Conservation (phyloP, 208 protist species). For the Phytomonas sp. region DNA sequence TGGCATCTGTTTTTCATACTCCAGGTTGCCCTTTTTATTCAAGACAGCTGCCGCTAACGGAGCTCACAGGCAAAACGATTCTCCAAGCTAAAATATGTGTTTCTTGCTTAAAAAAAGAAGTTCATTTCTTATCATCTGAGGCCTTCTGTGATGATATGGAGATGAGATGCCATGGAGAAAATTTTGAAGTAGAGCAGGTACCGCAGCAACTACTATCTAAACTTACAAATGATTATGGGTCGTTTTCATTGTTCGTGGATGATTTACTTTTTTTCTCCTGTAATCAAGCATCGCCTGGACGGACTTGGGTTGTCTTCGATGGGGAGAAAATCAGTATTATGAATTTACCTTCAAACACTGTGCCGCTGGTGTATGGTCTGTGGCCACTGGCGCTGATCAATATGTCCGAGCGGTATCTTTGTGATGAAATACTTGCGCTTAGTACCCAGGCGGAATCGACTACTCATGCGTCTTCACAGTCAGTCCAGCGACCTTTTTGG, state of each 20-base stretch:
- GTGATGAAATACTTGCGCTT: conserved; percentile 15
- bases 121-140: conserved; percentile 67
- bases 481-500: conserved; percentile 27
- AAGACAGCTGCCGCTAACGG: conserved; percentile 32
- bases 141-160: conserved; percentile 58
- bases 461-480: conserved; percentile 2
- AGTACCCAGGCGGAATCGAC: not conserved
- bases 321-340: conserved; percentile 22
- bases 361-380: conserved; percentile 51
- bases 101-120: conserved; percentile 37
- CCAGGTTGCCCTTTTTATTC: conserved; percentile 50
- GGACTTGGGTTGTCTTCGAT: conserved; percentile 60
- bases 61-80: conserved; percentile 24
- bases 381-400: conserved; percentile 80
- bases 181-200: conserved; percentile 1
- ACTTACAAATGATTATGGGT: conserved; percentile 27
- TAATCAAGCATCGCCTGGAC: conserved; percentile 30
- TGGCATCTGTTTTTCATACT: conserved; percentile 13
- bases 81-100: conserved; percentile 49
- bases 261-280: conserved; percentile 30
- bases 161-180: conserved; percentile 15
- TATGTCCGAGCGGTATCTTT: conserved; percentile 45
- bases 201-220: conserved; percentile 21
- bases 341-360: conserved; percentile 33
- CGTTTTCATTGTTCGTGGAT: conserved; percentile 22